A percentile compares a stretch with the other conserved stretches of the same genome.
phyloP scores from a whole-genome alignment of 176 grass and related monocot genomes.

The Oryza glaberrima region DNA sequence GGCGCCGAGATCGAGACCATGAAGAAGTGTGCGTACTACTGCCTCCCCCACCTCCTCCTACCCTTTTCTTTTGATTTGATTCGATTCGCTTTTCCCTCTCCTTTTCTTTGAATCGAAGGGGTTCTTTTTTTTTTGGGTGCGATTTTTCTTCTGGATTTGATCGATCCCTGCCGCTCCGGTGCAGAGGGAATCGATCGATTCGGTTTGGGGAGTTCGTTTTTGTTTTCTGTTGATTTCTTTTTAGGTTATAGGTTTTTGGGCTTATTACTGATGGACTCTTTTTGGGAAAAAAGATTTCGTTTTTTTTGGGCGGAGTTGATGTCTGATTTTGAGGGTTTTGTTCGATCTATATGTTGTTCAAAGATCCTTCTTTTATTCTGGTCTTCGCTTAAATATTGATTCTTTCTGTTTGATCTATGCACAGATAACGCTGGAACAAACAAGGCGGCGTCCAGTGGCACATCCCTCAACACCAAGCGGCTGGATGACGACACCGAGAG shows the following conservation, averaged over 20 bases:
- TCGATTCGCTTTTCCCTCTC: not conserved
- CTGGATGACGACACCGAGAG: slow-evolving; percentile 73
- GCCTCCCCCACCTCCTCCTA: not conserved
- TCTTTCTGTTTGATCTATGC: slow-evolving; percentile 1
- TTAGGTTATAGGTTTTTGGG: not conserved
- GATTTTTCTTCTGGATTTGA: not conserved
- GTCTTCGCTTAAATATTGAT: not conserved
- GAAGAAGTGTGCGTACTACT: slow-evolving; percentile 55
- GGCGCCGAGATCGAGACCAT: slow-evolving; percentile 80
- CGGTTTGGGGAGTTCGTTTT: not conserved
- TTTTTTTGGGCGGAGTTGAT: not conserved
- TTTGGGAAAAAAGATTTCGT: not conserved
- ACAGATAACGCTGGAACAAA: slow-evolving; percentile 71
- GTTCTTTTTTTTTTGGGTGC: not conserved
- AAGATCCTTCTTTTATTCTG: not conserved
- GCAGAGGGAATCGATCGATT: not conserved
- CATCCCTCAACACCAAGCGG: slow-evolving; percentile 70
- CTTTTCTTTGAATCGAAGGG: not conserved
- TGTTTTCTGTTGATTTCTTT: not conserved
- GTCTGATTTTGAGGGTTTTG: not conserved
- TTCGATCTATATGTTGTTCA: not conserved
- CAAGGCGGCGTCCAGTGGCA: slow-evolving; percentile 73
- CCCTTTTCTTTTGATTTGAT: not conserved
- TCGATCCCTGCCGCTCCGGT: not conserved
- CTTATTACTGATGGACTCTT: not conserved